Evolutionary conservation across 2,329 filamentous ascomycete species (phyloP).

Genomic region (Aureobasidium sp.): DNA sequence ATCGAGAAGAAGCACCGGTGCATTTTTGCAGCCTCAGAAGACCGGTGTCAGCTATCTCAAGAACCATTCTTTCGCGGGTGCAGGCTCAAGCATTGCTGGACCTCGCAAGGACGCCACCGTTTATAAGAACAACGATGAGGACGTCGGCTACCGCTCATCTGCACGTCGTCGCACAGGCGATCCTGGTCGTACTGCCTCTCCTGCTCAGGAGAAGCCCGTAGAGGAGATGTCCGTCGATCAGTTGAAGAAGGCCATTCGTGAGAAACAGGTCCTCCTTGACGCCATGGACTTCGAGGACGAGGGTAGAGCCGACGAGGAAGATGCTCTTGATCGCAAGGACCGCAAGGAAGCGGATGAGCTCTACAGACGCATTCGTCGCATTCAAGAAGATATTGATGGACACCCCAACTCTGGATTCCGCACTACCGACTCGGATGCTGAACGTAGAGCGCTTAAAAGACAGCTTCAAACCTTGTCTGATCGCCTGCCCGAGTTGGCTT

Average conservation of each 20-base stretch:
- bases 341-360: slow-evolving; percentile 88
- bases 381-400: slow-evolving; percentile 90
- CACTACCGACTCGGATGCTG: slow-evolving; percentile 75
- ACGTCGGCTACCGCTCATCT: slow-evolving; percentile 81
- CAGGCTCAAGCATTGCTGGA: slow-evolving; percentile 47
- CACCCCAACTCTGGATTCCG: slow-evolving; percentile 71
- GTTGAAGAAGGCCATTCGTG: slow-evolving; percentile 81
- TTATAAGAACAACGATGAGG: slow-evolving; percentile 90
- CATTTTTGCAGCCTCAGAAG: slow-evolving; percentile 84
- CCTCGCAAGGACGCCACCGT: slow-evolving; percentile 90
- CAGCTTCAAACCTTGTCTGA: slow-evolving; percentile 86
- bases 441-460: slow-evolving; percentile 75
- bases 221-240: slow-evolving; percentile 85
- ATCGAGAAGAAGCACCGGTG: slow-evolving; percentile 78
- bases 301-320: slow-evolving; percentile 81
- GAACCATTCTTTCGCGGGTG: slow-evolving; percentile 73
- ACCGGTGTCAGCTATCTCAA: slow-evolving; percentile 99
- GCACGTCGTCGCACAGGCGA: slow-evolving; percentile 76
- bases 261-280: slow-evolving; percentile 90
- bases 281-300: slow-evolving; percentile 96
- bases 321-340: slow-evolving; percentile 82
- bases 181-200: slow-evolving; percentile 64
- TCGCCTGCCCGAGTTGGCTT: slow-evolving; percentile 83
- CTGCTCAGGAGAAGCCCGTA: slow-evolving; percentile 60
- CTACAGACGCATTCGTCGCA: slow-evolving; percentile 80